A percentile compares a stretch with the other conserved stretches of the same genome.
phyloP scores from a whole-genome alignment of 345 rosid species.

The Psidium guajava region DNA sequence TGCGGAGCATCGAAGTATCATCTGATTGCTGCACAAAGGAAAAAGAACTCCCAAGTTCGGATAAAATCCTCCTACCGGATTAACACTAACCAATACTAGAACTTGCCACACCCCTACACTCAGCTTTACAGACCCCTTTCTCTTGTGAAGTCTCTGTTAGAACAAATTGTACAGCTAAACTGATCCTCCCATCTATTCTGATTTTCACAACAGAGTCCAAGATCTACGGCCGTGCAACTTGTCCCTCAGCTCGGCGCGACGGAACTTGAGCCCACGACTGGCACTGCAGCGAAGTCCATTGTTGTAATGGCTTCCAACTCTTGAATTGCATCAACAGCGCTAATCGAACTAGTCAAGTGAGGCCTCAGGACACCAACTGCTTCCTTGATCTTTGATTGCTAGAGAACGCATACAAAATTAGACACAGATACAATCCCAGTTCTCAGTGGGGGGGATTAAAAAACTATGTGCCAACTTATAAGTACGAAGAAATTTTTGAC shows the following conservation, averaged over 20 bases:
- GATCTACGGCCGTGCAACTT: neutral
- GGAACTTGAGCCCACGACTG: neutral
- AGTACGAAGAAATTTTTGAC: neutral
- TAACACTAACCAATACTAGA: neutral
- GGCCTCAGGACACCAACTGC: conserved; percentile 37
- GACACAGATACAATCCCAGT: neutral
- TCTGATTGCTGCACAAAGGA: neutral
- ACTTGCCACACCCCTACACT: neutral
- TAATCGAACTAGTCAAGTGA: conserved; percentile 11
- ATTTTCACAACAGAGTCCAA: neutral
- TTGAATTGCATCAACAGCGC: conserved; percentile 34
- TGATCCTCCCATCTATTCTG: neutral
- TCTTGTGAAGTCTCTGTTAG: neutral
- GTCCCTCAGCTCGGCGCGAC: neutral
- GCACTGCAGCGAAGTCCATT: conserved; percentile 19
- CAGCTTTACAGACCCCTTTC: neutral
- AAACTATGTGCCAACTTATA: neutral
- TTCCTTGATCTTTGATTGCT: conserved; percentile 54
- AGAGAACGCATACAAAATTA: conserved; percentile 7
- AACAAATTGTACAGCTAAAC: conserved; percentile 1
- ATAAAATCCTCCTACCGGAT: neutral
- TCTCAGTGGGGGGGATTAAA: neutral
- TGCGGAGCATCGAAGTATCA: neutral
- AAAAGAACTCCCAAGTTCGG: neutral
- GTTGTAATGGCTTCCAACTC: conserved; percentile 57